Evolutionary conservation across 176 grass and related monocot genomes (phyloP), one percentile per base, ranked within the genome.

Genomic region (Puya raimondii): DNA sequence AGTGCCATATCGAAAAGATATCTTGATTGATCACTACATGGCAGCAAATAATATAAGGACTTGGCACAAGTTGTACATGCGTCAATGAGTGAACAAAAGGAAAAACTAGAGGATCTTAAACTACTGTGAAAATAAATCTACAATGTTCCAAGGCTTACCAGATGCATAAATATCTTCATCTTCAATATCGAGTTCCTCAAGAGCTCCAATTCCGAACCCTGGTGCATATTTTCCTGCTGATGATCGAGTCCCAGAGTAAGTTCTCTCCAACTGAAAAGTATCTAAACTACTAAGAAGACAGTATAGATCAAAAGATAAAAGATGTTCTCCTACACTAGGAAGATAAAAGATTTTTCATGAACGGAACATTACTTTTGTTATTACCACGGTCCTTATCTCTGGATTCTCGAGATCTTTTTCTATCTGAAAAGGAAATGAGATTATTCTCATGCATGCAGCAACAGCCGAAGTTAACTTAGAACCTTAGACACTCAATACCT

Each of bases 161-260:
- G 93, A 97, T 77, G 93, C 86, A 80, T 97, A 97, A 90, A 92
- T 92, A 74, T 97, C 93, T 69, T 97, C 93, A 74, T 97, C 93
- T 85, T 97, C 93, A 76, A 85, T 75, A 90, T 89, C 93, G 85
- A 92, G 86, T 71, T 97, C 93, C 79, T 97, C 93, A 0, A 97
- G 86, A 65, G 93, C 93, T 74, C 93, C 93, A 81, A 97, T 97
- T 63, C 93, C 89, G 81, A 97, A 97, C 33, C 89, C 89, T 57
- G 93, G 86, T 25, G 89, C 89, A 87, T 87, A 96, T 69, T 85
- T 79, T 83, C 86, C 84, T 82, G 84, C 88, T 96, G 83, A 85
- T 82, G 79, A 85, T 82, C 49, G 23, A 84, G 50, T 14, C 6
- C 48, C 56, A 68, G 69, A 69, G 23, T 77, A 84, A 74, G 64